Evolutionary conservation across 352 stramenopile species (phyloP).

Genomic region (Globisporangium rhizosaccharum): DNA sequence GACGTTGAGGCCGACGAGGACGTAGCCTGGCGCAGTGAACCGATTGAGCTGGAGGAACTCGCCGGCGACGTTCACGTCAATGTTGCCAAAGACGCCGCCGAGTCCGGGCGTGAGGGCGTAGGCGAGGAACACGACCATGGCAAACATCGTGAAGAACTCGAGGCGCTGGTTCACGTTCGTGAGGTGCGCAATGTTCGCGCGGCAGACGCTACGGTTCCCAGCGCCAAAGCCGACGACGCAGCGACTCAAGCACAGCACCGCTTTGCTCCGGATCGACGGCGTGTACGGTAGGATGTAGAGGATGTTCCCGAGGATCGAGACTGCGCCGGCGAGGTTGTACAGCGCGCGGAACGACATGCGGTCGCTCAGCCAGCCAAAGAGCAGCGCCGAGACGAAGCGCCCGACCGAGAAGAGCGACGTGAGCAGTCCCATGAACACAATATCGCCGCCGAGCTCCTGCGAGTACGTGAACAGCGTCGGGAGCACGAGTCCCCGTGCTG

Average conservation of each 20-base stretch:
- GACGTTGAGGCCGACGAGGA: slow-evolving; percentile 48
- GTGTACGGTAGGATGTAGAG: slow-evolving; percentile 54
- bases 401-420: slow-evolving; percentile 64
- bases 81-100: slow-evolving; percentile 37
- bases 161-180: slow-evolving; percentile 52
- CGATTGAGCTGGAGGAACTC: slow-evolving; percentile 51
- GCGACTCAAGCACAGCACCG: slow-evolving; percentile 41
- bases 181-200: slow-evolving; percentile 60
- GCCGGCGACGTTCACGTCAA: slow-evolving; percentile 27
- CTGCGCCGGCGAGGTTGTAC: slow-evolving; percentile 36
- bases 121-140: slow-evolving; percentile 60
- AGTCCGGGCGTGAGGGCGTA: slow-evolving; percentile 67
- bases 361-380: slow-evolving; percentile 65
- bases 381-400: slow-evolving; percentile 47
- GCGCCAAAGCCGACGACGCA: slow-evolving; percentile 67
- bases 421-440: slow-evolving; percentile 50
- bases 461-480: slow-evolving; percentile 67
- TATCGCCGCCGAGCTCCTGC: slow-evolving; percentile 43
- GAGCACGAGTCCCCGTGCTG: slow-evolving; percentile 53
- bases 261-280: slow-evolving; percentile 25
- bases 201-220: slow-evolving; percentile 67
- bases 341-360: slow-evolving; percentile 51
- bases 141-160: slow-evolving; percentile 64
- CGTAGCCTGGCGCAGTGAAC: slow-evolving; percentile 47
- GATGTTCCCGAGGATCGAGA: slow-evolving; percentile 47